These are phyloP conservation scores for Eleusine coracana DNA, from an alignment of 176 grass and related monocot species.

Conservation along the genomic window DNA sequence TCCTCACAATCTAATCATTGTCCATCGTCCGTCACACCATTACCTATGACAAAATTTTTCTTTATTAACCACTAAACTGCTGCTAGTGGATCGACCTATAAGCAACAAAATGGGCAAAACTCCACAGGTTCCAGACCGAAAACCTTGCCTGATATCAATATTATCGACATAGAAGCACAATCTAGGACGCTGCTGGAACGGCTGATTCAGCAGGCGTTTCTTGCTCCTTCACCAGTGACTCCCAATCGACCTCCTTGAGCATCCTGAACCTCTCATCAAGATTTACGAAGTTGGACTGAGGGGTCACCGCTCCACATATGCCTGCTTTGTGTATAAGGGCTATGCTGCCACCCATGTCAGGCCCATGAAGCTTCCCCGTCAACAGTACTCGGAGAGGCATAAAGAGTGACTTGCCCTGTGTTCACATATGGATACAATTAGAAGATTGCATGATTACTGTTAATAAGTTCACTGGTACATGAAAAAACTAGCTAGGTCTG, in stretches of 20 bases:
- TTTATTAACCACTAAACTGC: conserved; percentile 17
- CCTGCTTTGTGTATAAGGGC: conserved; percentile 78
- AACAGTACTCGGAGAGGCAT: conserved; percentile 87
- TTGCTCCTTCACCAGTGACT: conserved; percentile 51
- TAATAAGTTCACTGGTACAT: background rate
- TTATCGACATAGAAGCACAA: background rate
- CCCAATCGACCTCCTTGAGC: conserved; percentile 78
- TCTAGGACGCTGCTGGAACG: conserved; percentile 40
- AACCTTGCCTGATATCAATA: background rate
- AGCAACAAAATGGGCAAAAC: background rate
- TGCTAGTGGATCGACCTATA: background rate
- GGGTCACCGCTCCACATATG: conserved; percentile 53
- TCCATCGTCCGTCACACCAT: background rate
- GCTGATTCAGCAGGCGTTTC: conserved; percentile 51
- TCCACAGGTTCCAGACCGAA: background rate
- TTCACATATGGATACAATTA: conserved; percentile 16
- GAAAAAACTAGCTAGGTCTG: background rate
- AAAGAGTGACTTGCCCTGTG: conserved; percentile 84
- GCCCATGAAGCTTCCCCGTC: conserved; percentile 89
- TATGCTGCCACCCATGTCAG: conserved; percentile 74
- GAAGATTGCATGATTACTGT: background rate
- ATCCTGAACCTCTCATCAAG: conserved; percentile 82
- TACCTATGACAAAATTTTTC: background rate
- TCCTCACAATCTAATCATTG: background rate
- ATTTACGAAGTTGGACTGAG: conserved; percentile 58